Base-by-base conservation (phyloP, 768 basidiomycete species). In the Terana coerulea region DNA sequence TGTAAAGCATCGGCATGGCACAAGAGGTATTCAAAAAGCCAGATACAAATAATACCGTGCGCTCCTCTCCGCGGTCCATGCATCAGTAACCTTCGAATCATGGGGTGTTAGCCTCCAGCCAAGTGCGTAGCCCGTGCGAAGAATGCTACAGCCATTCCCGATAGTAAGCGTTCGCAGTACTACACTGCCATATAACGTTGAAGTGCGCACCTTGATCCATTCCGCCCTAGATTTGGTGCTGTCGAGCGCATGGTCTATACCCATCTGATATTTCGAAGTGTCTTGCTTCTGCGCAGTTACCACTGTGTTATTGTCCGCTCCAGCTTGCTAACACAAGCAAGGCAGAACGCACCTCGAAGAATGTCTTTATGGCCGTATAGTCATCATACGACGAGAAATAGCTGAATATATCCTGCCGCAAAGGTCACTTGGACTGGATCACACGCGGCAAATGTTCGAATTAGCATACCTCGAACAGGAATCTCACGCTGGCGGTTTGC, bases 351-450 rank as follows among this genome's bases (percentile, higher is more conserved):
- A 83, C 86, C 74, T 84, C 78, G 75, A 93, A 98, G 76, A 91
- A 95, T 3, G 69, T 76, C 45, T 76, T 75, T 14, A 81, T 75
- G 15, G 71, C 73, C 45, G 81, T 69, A 33, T 78, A 74, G 68
- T 95, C 94, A 52, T 80, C 66, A 55, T 84, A 70, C 19, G 79
- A 81, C n/a, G 85, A 81, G 50, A 95, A 72, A 26, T 69, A 68
- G 26, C 65, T 63, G 65, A 78, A 68, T 10, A 68, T 55, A 25
- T 59, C 61, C 67, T 79, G 50, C n/a, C n/a, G n/a, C 61, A 59
- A n/a, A 66, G 30, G 24, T 52, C 30, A 19, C 22, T 46, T 44
- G 30, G n/a, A n/a, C n/a, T n/a, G n/a, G n/a, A n/a, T 22, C 25
- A 6, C 45, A n/a, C 19, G 41, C 30, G 19, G 36, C 31, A n/a